Base-by-base conservation (phyloP, 2,329 filamentous ascomycete species). In the Biscogniauxia mediterranea region DNA sequence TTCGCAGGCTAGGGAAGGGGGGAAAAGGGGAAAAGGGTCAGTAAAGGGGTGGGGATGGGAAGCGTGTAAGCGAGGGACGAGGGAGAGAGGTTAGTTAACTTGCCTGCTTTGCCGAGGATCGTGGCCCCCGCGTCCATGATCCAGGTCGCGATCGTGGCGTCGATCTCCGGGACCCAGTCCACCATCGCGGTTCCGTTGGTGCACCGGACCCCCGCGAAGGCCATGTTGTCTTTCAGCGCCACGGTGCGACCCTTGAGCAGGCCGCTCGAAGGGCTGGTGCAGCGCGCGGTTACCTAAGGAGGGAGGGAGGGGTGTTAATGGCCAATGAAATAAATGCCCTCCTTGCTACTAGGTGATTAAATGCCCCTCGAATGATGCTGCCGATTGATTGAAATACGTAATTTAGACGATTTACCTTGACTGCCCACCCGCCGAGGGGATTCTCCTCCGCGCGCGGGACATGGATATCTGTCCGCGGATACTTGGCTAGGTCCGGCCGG, bases 161-260 rank as follows among this genome's bases (percentile, higher is more conserved):
- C 80, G 28, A 77, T 76, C 23, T 72, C 66, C 1, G 77, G 71
- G 38, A 74, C 69, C 63, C 74, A 76, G 28, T 73, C 75, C 2
- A 73, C 73, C 65, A 81, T 74, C 6, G 75, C 69, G 6, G 77
- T 79, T 1, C 80, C 81, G 9, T 79, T 71, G 2, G 77, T 76
- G n/a, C 78, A 73, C 11, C 79, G 78, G 26, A 82, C 72, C 5
- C 76, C 77, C 0, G 74, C 77, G 1, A 83, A 73, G 5, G 76
- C 75, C 11, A 82, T 77, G 61, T 81, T 82, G 68, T 82, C 81
- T 64, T 82, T 83, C 57, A 82, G 67, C 3, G 74, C 78, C 9
- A 82, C 71, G 46, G 71, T 79, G 65, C 77, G 77, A 42, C 76
- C 76, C 5, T 73, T 61, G 6, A 82, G 72, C 23, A 70, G 57